Conservation (phyloP, 371 early-diverging fungal species). For the Apophysomyces variabilis region DNA sequence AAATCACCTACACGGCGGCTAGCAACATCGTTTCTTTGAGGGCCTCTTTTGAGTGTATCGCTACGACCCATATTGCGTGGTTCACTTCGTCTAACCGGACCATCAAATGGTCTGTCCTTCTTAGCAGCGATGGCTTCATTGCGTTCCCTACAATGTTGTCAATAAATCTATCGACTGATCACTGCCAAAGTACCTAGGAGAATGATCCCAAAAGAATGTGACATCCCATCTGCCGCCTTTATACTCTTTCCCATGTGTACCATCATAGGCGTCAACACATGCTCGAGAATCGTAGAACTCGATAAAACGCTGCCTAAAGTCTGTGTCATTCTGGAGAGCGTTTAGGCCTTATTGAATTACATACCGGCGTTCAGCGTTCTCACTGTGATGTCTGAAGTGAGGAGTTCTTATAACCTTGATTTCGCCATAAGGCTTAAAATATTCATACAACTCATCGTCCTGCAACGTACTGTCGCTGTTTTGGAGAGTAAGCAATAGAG, state of each 20-base stretch:
- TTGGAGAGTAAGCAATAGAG: conserved; percentile 52
- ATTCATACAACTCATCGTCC: conserved; percentile 44
- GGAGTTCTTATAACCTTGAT: conserved; percentile 53
- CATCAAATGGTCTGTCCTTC: conserved; percentile 19
- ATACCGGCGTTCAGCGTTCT: conserved; percentile 21
- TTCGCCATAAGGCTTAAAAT: conserved; percentile 53
- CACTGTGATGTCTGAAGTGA: conserved; percentile 32
- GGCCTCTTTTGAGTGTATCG: neutral
- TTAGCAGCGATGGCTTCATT: conserved; percentile 21
- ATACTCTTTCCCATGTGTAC: conserved; percentile 35
- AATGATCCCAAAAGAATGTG: conserved; percentile 59
- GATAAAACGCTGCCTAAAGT: conserved; percentile 54
- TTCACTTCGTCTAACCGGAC: conserved; percentile 5
- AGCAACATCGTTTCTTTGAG: conserved; percentile 10
- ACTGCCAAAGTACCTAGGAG: conserved; percentile 39
- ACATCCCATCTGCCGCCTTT: conserved; percentile 54
- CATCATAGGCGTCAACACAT: conserved; percentile 47
- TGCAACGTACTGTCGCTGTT: conserved; percentile 37
- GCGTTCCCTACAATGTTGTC: conserved; percentile 23
- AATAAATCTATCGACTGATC: neutral
- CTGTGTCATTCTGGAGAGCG: neutral
- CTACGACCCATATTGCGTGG: conserved; percentile 13
- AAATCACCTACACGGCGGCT: conserved; percentile 9
- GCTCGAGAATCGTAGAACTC: conserved; percentile 62
- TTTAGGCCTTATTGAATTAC: conserved; percentile 5